Conservation (phyloP, 2,329 filamentous ascomycete genomes). For the Aciculosporium take region DNA sequence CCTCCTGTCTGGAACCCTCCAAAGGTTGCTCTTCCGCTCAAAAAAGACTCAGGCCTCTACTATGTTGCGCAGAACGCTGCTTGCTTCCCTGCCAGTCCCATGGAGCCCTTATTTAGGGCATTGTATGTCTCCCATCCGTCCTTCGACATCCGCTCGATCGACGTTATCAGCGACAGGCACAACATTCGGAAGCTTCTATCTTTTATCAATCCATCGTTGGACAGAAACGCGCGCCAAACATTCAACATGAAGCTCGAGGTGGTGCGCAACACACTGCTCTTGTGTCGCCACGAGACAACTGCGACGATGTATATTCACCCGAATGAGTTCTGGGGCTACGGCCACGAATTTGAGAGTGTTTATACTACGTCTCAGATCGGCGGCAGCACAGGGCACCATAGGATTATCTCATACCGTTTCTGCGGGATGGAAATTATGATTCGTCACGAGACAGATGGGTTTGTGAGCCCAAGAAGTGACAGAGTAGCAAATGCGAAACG, state of each 20-base stretch:
- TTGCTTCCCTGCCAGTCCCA: slow-evolving; percentile 25
- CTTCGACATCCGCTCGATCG: slow-evolving; percentile 22
- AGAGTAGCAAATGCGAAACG: too few species aligned
- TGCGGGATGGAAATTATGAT: slow-evolving; percentile 25
- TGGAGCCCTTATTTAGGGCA: slow-evolving; percentile 33
- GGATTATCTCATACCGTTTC: slow-evolving; percentile 30
- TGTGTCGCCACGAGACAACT: slow-evolving; percentile 20
- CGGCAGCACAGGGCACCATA: slow-evolving; percentile 29
- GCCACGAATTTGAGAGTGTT: slow-evolving; percentile 30
- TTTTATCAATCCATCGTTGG: slow-evolving; percentile 21
- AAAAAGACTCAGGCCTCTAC: slow-evolving; percentile 24
- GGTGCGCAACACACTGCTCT: slow-evolving; percentile 21
- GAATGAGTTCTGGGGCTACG: slow-evolving; percentile 25
- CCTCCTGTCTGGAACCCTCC: slow-evolving; percentile 22
- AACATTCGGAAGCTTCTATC: slow-evolving; percentile 34
- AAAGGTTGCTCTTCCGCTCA: slow-evolving; percentile 10
- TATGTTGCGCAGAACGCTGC: slow-evolving; percentile 32
- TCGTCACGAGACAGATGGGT: slow-evolving; percentile 30
- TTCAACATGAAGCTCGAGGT: slow-evolving; percentile 30
- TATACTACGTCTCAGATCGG: slow-evolving; percentile 22
- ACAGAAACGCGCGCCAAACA: slow-evolving; percentile 13
- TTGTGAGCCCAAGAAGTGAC: slow-evolving; percentile 10
- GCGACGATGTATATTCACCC: slow-evolving; percentile 17
- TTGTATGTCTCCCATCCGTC: slow-evolving; percentile 23
- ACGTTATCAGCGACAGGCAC: slow-evolving; percentile 32